Percentiles rank a stretch among this genome's conserved stretches.
Conservation (phyloP, 2,329 filamentous ascomycete species). For the Microcera coccophila region DNA sequence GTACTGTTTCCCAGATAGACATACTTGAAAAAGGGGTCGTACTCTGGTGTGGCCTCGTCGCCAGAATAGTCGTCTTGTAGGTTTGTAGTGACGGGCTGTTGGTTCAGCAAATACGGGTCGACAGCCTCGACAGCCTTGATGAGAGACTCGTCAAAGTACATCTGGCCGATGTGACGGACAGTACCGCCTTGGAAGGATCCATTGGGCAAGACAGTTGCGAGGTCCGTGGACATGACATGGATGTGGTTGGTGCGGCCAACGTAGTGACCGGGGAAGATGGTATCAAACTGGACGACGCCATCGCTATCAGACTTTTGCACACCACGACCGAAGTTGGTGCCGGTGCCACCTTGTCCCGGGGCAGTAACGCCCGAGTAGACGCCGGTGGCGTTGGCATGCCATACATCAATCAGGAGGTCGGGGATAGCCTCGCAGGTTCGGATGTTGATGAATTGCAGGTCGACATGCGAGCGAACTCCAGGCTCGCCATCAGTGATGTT, state of each 20-base stretch:
- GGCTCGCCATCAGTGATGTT: slow-evolving; percentile 40
- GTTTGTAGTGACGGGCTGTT: slow-evolving; percentile 47
- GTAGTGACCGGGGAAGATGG: slow-evolving; percentile 45
- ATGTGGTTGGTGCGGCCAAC: slow-evolving; percentile 45
- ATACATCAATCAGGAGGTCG: slow-evolving; percentile 41
- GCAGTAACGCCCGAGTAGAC: slow-evolving; percentile 43
- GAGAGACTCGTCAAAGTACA: slow-evolving; percentile 60
- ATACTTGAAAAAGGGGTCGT: slow-evolving; percentile 58
- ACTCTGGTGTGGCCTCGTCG: slow-evolving; percentile 43
- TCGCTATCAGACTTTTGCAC: slow-evolving; percentile 39
- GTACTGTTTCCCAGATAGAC: slow-evolving; percentile 52
- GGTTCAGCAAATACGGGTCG: slow-evolving; percentile 47
- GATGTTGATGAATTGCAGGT: slow-evolving; percentile 44
- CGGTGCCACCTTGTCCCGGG: slow-evolving; percentile 39
- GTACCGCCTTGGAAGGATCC: slow-evolving; percentile 33
- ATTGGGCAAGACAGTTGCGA: slow-evolving; percentile 32
- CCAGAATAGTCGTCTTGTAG: slow-evolving; percentile 47
- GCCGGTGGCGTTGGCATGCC: slow-evolving; percentile 46
- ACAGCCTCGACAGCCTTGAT: slow-evolving; percentile 47
- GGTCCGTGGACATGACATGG: slow-evolving; percentile 40
- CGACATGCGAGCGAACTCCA: slow-evolving; percentile 39
- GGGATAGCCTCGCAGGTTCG: slow-evolving; percentile 42
- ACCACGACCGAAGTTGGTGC: slow-evolving; percentile 34
- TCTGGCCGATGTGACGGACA: slow-evolving; percentile 59
- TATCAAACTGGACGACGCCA: slow-evolving; percentile 42